Conservation (phyloP, 2,329 filamentous ascomycete species). For the Sphaerulina vaccinii region DNA sequence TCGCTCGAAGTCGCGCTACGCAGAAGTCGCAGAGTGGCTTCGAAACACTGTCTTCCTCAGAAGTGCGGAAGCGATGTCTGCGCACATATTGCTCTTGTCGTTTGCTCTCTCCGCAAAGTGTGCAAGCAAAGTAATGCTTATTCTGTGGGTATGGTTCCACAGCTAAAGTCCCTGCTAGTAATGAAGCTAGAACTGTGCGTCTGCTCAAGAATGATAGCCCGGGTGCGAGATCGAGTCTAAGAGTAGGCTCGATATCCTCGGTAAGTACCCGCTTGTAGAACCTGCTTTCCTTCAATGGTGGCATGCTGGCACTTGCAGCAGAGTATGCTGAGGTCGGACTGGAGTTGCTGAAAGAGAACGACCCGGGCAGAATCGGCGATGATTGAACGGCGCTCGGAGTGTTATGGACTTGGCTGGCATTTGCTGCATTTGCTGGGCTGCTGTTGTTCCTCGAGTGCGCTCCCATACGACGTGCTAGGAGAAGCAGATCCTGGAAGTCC, state of each 20-base stretch:
- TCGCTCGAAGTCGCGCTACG: conserved; percentile 75
- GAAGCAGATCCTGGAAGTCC: conserved; percentile 78
- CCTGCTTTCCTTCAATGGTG: conserved; percentile 79
- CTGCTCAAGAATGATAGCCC: conserved; percentile 92
- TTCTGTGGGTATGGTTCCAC: conserved; percentile 74
- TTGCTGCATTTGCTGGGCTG: conserved; percentile 34
- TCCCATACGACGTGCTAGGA: conserved; percentile 55
- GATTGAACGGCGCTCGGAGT: conserved; percentile 26
- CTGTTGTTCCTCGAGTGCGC: conserved; percentile 65
- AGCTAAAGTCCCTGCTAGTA: conserved; percentile 80
- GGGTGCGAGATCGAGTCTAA: conserved; percentile 84
- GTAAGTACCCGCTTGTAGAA: conserved; percentile 88
- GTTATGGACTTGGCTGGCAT: conserved; percentile 30
- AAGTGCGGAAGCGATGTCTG: conserved; percentile 84
- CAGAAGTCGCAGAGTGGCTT: conserved; percentile 92
- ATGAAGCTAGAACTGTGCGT: conserved; percentile 75
- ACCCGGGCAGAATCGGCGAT: conserved; percentile 45
- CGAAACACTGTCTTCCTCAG: conserved; percentile 78
- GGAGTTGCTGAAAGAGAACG: conserved; percentile 40
- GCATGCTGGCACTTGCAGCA: conserved; percentile 41
- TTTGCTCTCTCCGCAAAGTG: conserved; percentile 82
- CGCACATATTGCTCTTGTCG: conserved; percentile 69
- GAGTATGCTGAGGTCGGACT: conserved; percentile 33
- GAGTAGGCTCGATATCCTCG: conserved; percentile 92
- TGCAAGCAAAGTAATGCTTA: conserved; percentile 67